A percentile compares a stretch with the other conserved stretches of the same genome.
Conservation (phyloP, 164 flowering plant genomes). For the Berberis thunbergii region DNA sequence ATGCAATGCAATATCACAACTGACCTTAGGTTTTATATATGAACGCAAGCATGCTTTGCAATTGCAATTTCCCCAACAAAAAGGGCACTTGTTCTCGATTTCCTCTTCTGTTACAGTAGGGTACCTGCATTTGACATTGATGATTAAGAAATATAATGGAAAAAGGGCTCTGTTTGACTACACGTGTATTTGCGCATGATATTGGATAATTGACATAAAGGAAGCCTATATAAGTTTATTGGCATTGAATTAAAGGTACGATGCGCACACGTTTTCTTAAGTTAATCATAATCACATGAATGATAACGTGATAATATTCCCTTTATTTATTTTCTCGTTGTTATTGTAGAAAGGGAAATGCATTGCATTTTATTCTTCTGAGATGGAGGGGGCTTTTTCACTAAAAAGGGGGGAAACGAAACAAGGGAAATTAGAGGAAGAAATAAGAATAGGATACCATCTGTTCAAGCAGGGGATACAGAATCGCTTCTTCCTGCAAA, state of each 20-base stretch:
- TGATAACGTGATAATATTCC: too few species aligned
- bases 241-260: too few species aligned
- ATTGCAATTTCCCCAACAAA: constrained; percentile 17
- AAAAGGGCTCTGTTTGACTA: neutral
- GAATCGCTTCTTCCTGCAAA: constrained; percentile 28
- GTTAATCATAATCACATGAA: too few species aligned
- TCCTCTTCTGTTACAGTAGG: constrained; percentile 6
- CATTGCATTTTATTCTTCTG: too few species aligned
- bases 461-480: constrained; percentile 30
- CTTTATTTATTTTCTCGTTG: too few species aligned
- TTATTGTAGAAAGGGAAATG: too few species aligned
- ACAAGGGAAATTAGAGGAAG: neutral
- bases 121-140: constrained; percentile 8
- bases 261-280: too few species aligned
- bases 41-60: constrained; percentile 16
- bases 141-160: neutral
- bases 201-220: too few species aligned
- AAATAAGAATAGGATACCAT: constrained; percentile 22
- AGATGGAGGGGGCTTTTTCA: neutral
- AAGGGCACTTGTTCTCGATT: constrained; percentile 13
- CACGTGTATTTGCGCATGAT: neutral
- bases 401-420: neutral
- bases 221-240: too few species aligned
- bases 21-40: constrained; percentile 15
- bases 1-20: constrained; percentile 5